These are phyloP conservation scores for Chaetoceros tenuissimus DNA, from an alignment of 108 stramenopile species.

Conservation along the genomic window DNA sequence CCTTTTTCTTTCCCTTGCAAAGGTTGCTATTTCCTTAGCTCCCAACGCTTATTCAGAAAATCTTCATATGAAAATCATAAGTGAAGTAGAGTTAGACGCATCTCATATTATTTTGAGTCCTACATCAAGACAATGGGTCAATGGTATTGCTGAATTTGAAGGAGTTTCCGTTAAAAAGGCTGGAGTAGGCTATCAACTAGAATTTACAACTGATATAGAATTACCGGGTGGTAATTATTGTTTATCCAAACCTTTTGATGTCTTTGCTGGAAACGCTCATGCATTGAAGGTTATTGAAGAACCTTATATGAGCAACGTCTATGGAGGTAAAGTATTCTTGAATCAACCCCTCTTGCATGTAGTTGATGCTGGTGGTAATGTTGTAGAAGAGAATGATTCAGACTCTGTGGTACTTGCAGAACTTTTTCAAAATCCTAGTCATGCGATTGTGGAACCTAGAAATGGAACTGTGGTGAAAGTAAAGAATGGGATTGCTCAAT, in stretches of 20 bases:
- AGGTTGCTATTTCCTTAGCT: background rate
- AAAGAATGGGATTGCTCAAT: conserved; percentile 22
- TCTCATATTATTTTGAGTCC: background rate
- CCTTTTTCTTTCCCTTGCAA: no score
- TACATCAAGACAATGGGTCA: background rate
- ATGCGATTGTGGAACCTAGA: conserved; percentile 10
- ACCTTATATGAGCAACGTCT: conserved; percentile 18
- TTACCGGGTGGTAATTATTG: conserved; percentile 18
- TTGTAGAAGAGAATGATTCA: conserved; percentile 25
- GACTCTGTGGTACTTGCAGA: conserved; percentile 15
- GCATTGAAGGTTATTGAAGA: conserved; percentile 14
- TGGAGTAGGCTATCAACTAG: conserved; percentile 21
- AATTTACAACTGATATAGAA: conserved; percentile 22
- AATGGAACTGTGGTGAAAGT: conserved; percentile 13
- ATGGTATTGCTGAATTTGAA: conserved; percentile 22
- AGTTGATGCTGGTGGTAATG: conserved; percentile 32
- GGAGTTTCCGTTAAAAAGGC: conserved; percentile 27
- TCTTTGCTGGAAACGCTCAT: conserved; percentile 19
- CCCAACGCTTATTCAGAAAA: background rate
- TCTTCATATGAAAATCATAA: background rate
- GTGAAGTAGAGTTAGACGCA: background rate
- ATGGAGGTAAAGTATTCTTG: conserved; percentile 30
- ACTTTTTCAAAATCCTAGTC: conserved; percentile 29
- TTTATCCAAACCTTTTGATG: conserved; percentile 22
- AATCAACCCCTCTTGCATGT: conserved; percentile 29